phyloP scores from a whole-genome alignment of 2,329 filamentous ascomycete genomes.

The Exophiala aquamarina region DNA sequence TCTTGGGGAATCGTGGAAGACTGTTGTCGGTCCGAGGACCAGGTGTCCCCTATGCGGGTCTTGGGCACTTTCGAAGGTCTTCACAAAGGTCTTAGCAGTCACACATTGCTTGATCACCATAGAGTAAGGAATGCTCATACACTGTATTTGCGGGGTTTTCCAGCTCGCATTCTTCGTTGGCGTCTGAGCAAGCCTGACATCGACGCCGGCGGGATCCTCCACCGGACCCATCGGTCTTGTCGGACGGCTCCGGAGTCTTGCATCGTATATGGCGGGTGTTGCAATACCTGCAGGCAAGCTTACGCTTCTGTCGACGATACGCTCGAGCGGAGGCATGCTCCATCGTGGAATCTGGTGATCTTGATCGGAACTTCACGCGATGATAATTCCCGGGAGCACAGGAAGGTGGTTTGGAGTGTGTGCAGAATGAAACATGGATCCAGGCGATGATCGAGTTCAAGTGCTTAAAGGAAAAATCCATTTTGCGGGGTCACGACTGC shows the following conservation, averaged over 20 bases:
- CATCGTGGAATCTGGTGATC: conserved; percentile 1
- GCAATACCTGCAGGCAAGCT: conserved; percentile 15
- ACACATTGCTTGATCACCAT: background rate
- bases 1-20: conserved; percentile 5
- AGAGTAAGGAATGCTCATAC: conserved; percentile 6
- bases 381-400: background rate
- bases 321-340: conserved; percentile 15
- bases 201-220: conserved; percentile 4
- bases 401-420: background rate
- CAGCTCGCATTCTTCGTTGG: conserved; percentile 14
- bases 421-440: background rate
- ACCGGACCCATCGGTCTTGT: background rate
- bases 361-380: background rate
- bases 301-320: conserved; percentile 16
- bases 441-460: background rate
- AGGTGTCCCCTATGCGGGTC: too few species aligned
- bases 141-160: conserved; percentile 6
- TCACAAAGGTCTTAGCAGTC: conserved; percentile 3
- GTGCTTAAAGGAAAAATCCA: background rate
- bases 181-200: conserved; percentile 16
- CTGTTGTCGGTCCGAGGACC: too few species aligned
- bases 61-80: too few species aligned
- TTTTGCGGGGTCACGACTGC: background rate
- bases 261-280: conserved; percentile 18
- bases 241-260: conserved; percentile 14